A percentile compares a stretch with the other conserved stretches of the same genome.
Evolutionary conservation across 495 filamentous ascomycete species (phyloP).

Genomic region (Penicillium manginii): DNA sequence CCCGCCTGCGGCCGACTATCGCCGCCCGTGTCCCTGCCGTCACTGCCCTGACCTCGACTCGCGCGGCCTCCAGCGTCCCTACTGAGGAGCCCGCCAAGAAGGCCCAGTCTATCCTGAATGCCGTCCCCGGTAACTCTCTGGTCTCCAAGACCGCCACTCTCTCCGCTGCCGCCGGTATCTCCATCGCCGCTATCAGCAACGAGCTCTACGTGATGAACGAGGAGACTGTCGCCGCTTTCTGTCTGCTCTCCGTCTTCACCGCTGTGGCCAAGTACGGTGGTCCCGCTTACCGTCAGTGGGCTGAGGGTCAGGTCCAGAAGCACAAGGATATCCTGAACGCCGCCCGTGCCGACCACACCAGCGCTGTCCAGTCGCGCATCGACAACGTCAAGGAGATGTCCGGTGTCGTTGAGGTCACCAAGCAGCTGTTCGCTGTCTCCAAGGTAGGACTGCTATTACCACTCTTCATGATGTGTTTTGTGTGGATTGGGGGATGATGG

Average conservation of each 20-base stretch:
- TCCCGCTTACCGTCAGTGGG: slow-evolving; percentile 90
- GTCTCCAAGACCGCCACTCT: slow-evolving; percentile 95
- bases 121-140: slow-evolving; percentile 82
- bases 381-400: slow-evolving; percentile 90
- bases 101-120: slow-evolving; percentile 91
- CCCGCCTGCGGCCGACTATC: slow-evolving; percentile 80
- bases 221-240: slow-evolving; percentile 90
- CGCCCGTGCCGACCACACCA: slow-evolving; percentile 90
- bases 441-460: slow-evolving; percentile 62
- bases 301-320: slow-evolving; percentile 81
- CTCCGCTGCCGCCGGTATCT: slow-evolving; percentile 86
- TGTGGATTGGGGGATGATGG: not conserved
- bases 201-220: slow-evolving; percentile 99
- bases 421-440: slow-evolving; percentile 94
- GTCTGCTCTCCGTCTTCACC: slow-evolving; percentile 85
- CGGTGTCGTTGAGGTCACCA: slow-evolving; percentile 93
- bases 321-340: slow-evolving; percentile 91
- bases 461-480: not conserved
- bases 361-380: slow-evolving; percentile 91
- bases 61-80: slow-evolving; percentile 76
- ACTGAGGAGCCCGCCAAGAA: slow-evolving; percentile 85
- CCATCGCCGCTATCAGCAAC: slow-evolving; percentile 95
- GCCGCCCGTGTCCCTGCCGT: slow-evolving; percentile 73
- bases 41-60: slow-evolving; percentile 66
- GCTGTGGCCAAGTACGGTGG: slow-evolving; percentile 89